Evolutionary conservation across 2,329 filamentous ascomycete species (phyloP), one percentile per base, ranked within the genome.

Genomic region (Dactylellina leptospora): DNA sequence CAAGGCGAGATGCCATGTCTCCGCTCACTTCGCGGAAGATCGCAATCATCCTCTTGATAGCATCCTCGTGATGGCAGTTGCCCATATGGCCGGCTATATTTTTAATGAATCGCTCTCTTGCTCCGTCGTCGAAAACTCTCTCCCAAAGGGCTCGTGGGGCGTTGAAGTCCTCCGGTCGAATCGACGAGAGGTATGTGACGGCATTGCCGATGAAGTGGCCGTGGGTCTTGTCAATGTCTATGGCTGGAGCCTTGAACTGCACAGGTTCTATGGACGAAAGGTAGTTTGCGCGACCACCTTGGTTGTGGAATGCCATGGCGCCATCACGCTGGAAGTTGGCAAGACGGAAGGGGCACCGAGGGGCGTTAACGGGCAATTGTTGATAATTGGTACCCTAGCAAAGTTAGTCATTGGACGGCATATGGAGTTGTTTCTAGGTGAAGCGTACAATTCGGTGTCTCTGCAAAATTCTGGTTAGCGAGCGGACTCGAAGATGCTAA

Each of bases 251-350:
- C 73, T 79, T 80, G 78, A 83, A 84, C 6, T 80, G 80, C 55
- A 85, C 63, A 5, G 78, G 76, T 18, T 82, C 82, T 79, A 83
- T 84, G 23, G 82, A 82, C 38, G 82, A 83, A 18, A 82, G 81
- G 76, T 88, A 88, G 79, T 85, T 86, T 55, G 85, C 86, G 75
- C 87, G 86, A 80, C 88, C 88, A 62, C 82, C 82, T 80, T 91
- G 89, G 77, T 86, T 82, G 64, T 84, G 83, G 76, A 87, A 86
- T 0, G 87, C 85, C 88, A 91, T 92, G 69, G 79, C 78, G 13
- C 90, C 90, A 77, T 92, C 89, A 73, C 90, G 86, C 79, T 91
- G 88, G 82, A 87, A 90, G 83, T 85, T 83, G 80, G 82, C 82
- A n/a, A 72, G 53, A 80, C 77, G 81, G 79, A 81, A 82, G 75